Conservation (phyloP, 1,139 yeast genomes). For the Eremothecium gossypii region DNA sequence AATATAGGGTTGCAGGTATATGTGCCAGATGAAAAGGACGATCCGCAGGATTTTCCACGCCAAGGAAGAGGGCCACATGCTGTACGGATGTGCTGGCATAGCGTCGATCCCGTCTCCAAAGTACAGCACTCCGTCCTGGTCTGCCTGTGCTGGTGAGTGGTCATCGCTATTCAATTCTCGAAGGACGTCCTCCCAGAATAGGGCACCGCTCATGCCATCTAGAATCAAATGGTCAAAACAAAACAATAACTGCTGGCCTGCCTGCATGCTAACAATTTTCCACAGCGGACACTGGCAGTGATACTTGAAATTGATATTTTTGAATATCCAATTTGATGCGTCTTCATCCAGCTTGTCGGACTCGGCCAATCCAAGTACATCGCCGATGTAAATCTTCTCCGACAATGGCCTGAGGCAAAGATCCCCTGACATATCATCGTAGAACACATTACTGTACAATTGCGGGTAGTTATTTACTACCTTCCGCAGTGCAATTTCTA, state of each 20-base stretch:
- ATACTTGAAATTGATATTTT: constrained; percentile 15
- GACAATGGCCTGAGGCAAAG: constrained; percentile 7
- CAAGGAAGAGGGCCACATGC: constrained; percentile 14
- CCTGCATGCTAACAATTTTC: constrained; percentile 18
- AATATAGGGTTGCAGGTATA: neutral
- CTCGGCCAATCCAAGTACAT: constrained; percentile 16
- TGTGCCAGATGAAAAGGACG: constrained; percentile 6
- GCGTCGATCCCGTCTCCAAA: constrained; percentile 7
- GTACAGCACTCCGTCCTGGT: neutral
- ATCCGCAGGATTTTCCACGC: constrained; percentile 12
- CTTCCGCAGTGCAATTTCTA: constrained; percentile 11
- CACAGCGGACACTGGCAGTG: constrained; percentile 17
- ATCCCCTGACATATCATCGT: constrained; percentile 4
- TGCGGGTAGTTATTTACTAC: constrained; percentile 13
- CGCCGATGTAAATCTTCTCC: constrained; percentile 11
- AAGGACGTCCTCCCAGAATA: constrained; percentile 17
- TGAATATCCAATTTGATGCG: constrained; percentile 16
- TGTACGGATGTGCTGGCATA: constrained; percentile 14
- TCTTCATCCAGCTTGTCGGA: constrained; percentile 13
- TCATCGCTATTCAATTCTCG: constrained; percentile 6
- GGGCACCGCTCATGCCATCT: constrained; percentile 24
- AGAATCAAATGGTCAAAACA: constrained; percentile 21
- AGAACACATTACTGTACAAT: constrained; percentile 16
- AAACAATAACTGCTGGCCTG: constrained; percentile 12
- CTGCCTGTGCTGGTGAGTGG: neutral